These are phyloP conservation scores for Mycena chlorophos DNA, from an alignment of 768 basidiomycete genomes.

Conservation along the genomic window DNA sequence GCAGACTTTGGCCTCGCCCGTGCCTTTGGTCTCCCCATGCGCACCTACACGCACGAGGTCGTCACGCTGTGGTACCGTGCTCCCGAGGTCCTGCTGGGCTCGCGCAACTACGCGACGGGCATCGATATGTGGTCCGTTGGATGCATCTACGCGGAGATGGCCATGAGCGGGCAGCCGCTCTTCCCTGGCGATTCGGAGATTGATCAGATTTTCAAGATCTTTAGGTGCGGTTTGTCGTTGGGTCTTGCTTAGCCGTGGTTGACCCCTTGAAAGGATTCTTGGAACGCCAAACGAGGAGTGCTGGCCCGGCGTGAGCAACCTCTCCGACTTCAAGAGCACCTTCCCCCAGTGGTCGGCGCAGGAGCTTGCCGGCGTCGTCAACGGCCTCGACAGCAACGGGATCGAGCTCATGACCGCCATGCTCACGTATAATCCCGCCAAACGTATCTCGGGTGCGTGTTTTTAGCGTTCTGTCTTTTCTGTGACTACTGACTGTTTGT, in stretches of 20 bases:
- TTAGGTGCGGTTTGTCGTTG: constrained; percentile 60
- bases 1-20: constrained; percentile 96
- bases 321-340: constrained; percentile 95
- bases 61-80: constrained; percentile 99
- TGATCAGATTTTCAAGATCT: constrained; percentile 99
- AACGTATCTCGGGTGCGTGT: constrained; percentile 83
- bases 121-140: constrained; percentile 99
- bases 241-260: not conserved
- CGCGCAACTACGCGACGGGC: constrained; percentile 94
- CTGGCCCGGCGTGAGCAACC: constrained; percentile 86
- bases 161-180: constrained; percentile 82
- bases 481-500: constrained; percentile 49
- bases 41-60: constrained; percentile 99
- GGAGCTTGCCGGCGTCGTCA: constrained; percentile 66
- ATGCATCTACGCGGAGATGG: constrained; percentile 99
- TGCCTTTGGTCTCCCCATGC: constrained; percentile 96
- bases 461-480: not conserved
- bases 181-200: constrained; percentile 99
- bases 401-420: constrained; percentile 76
- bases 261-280: constrained; percentile 60
- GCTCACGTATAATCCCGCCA: constrained; percentile 85
- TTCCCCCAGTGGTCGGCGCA: constrained; percentile 94
- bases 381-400: constrained; percentile 73
- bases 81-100: constrained; percentile 94
- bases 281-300: constrained; percentile 89